Base-by-base conservation (phyloP, 305 asterid genomes). In the Solanum hybrid region DNA sequence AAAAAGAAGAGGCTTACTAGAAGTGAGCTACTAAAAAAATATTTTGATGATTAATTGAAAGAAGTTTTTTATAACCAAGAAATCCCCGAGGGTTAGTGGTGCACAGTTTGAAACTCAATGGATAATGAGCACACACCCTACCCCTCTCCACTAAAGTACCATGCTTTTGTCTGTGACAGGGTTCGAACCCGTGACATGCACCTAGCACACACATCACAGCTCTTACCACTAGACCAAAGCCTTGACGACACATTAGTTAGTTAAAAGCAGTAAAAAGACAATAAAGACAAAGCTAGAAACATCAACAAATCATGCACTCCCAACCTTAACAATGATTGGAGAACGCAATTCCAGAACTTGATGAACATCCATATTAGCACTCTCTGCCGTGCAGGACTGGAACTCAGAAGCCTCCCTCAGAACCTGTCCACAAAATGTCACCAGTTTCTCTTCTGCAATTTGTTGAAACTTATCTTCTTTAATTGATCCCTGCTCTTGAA, bases 361-460 rank as follows among this genome's bases (percentile, higher is more conserved):
- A 91, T 97, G 98, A 90, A 94, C 91, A 91, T 97, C 97, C 99
- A 95, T 94, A 90, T 94, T 95, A 64, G 94, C 91, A 42, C 97
- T 88, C 90, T 96, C 99, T 77, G 93, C 97, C 92, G 94, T 92
- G 94, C 96, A 95, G 87, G 98, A 94, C 92, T 96, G 99, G 89
- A 97, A 96, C 88, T 97, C 98, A 89, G 98, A 96, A 73, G 99
- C 98, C 91, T 96, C 99, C 90, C 93, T 92, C 89, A 97, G 97
- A 88, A 97, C 97, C 91, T 97, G 99, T 90, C 93, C 97, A 90
- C 99, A 96, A 89, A 96, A 97, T 75, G 98, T 94, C 80, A 95
- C 96, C 17, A 97, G 95, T 94, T 95, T 97, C 90, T 93, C 99
- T 93, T 94, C 97, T 90, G 99, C 99, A 87, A 96, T 85, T 88